Percentiles rank a stretch among this genome's conserved stretches.
These are phyloP conservation scores for Neonectria coccinea DNA, from an alignment of 2,329 filamentous ascomycete genomes.

Conservation along the genomic window DNA sequence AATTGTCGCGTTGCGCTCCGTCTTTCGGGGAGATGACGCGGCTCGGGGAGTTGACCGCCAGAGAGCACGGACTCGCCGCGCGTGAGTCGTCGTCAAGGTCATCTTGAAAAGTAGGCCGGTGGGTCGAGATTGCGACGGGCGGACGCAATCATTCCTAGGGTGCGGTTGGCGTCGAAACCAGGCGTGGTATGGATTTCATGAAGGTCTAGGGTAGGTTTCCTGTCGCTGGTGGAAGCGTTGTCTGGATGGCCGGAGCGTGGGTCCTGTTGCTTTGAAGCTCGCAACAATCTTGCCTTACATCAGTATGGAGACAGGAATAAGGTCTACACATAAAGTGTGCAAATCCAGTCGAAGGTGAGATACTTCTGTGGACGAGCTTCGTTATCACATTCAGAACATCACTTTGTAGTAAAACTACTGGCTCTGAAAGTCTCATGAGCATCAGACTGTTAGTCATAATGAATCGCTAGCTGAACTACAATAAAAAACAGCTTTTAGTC, in stretches of 20 bases:
- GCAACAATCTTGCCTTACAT: too few relatives aligned
- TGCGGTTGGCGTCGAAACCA: not conserved
- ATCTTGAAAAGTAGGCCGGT: not conserved
- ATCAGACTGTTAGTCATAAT: too few relatives aligned
- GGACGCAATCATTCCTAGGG: not conserved
- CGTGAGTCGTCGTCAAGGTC: not conserved
- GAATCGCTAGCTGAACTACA: too few relatives aligned
- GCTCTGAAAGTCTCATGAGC: too few relatives aligned
- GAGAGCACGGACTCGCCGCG: conserved; percentile 2
- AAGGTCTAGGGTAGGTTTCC: not conserved
- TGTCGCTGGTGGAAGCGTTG: not conserved
- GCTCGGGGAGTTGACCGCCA: conserved; percentile 1
- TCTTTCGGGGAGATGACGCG: not conserved
- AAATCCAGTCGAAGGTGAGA: too few relatives aligned
- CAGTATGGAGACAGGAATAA: too few relatives aligned
- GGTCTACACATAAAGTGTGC: too few relatives aligned
- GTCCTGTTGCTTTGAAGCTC: not conserved
- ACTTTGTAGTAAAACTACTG: too few relatives aligned
- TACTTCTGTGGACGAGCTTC: too few relatives aligned
- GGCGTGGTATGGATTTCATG: not conserved
- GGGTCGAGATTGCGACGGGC: conserved; percentile 4
- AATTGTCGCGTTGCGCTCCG: not conserved
- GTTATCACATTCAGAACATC: too few relatives aligned
- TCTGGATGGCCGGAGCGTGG: not conserved
- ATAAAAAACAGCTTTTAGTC: too few relatives aligned